phyloP scores from a whole-genome alignment of 352 stramenopile genomes.

The Phytophthora kernoviae region DNA sequence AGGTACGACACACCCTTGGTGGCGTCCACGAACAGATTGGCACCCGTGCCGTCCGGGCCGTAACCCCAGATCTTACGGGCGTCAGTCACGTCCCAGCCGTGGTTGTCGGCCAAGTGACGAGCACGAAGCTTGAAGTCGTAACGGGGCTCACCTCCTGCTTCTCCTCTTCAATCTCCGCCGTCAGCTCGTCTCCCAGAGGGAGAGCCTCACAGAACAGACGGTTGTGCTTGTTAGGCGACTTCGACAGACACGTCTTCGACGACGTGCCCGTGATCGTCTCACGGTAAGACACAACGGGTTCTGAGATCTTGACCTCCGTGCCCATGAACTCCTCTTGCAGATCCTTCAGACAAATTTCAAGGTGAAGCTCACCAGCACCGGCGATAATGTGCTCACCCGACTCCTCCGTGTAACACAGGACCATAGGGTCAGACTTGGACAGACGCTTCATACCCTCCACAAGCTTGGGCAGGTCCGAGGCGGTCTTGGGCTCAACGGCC shows the following conservation, averaged over 20 bases:
- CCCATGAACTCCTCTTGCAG: conserved; percentile 99
- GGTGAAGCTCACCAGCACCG: conserved; percentile 98
- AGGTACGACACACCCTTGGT: conserved; percentile 99
- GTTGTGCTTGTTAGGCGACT: conserved; percentile 99
- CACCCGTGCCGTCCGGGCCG: conserved; percentile 97
- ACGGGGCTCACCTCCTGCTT: conserved; percentile 90
- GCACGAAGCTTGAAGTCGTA: conserved; percentile 97
- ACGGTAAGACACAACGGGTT: conserved; percentile 99
- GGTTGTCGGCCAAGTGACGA: conserved; percentile 97
- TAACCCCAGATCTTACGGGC: conserved; percentile 99
- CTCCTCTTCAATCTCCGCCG: conserved; percentile 97
- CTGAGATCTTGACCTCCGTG: conserved; percentile 98
- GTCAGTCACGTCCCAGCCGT: conserved; percentile 98
- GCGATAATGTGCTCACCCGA: conserved; percentile 99
- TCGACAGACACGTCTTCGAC: conserved; percentile 96
- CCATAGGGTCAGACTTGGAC: conserved; percentile 99
- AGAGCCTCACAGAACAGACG: conserved; percentile 97
- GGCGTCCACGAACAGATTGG: conserved; percentile 98
- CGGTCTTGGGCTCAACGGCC: conserved; percentile 99
- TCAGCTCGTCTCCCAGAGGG: conserved; percentile 94
- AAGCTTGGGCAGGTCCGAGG: conserved; percentile 99
- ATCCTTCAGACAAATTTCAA: conserved; percentile 99
- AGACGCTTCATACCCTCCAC: conserved; percentile 99
- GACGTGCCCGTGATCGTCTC: conserved; percentile 98
- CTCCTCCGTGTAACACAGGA: conserved; percentile 99